Evolutionary conservation across 495 filamentous ascomycete genomes (phyloP), one percentile per base, ranked within the genome.

Genomic region (Penicillium riverlandense): DNA sequence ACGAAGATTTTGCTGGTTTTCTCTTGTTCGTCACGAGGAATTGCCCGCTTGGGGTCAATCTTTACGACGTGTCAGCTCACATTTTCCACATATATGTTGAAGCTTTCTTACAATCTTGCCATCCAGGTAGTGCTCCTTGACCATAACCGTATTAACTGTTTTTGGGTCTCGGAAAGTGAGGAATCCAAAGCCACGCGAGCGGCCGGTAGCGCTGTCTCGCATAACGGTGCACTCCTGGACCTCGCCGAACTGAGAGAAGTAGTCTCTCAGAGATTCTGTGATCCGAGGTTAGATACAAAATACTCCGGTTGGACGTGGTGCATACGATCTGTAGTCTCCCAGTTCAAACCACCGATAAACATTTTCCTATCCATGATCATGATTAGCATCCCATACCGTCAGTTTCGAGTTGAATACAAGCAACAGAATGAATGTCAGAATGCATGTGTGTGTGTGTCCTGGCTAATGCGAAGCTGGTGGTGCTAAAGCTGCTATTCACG

Each of bases 301-400:
- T 6, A 41, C 6, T 32, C 35, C 22, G 1, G 33, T 15, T 12
- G 35, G 30, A 14, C 29, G 46, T 38, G 36, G 38, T 53, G 58
- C 64, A 75, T 85, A 98, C 92, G 85, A 69, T 98, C 92, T 38
- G 92, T 96, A 27, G 92, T 98, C 65, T 98, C 92, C 92, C 92
- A 98, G 62, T 98, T 98, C 52, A 98, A 71, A 12, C 92, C 92
- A 54, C 92, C 92, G 70, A 98, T 98, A 55, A 98, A 98, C 92
- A 98, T 98, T 70, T 98, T 98, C 54, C 92, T 98, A 63, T 42
- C 56, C 41, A 50, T 38, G 16, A 10, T 32, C 16, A 43, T 4
- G 33, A 57, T 65, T 50, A 63, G 57, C 42, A 41, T 50, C 38
- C 11, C 15, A 38, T 16, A 31, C 15, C 8, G 38, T 32, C 31